Conservation (phyloP, 2,329 filamentous ascomycete genomes). For the Colletotrichum lupini region DNA sequence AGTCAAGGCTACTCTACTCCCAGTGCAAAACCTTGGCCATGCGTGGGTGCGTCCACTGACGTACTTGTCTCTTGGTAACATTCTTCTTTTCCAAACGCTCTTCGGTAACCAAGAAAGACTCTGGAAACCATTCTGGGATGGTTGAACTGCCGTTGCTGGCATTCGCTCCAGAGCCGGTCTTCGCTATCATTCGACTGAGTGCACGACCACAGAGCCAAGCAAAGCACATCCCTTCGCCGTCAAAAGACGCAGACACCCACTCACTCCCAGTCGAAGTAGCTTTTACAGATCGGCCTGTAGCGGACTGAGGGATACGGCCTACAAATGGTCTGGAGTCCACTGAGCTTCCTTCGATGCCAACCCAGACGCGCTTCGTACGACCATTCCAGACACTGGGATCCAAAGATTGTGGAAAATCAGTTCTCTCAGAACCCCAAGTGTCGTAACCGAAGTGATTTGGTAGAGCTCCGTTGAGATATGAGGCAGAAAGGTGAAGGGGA, state of each 20-base stretch:
- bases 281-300: not conserved
- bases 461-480: conserved; percentile 3
- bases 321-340: not conserved
- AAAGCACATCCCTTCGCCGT: not conserved
- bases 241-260: not conserved
- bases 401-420: not conserved
- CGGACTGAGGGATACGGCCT: not conserved
- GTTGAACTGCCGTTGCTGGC: not conserved
- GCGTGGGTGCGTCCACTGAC: not conserved
- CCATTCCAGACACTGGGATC: not conserved
- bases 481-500: not conserved
- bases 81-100: not conserved
- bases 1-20: not conserved
- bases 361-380: not conserved
- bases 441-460: not conserved
- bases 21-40: not conserved
- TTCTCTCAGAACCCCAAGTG: not conserved
- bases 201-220: not conserved
- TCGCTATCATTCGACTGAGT: not conserved
- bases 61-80: not conserved
- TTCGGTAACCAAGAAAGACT: not conserved
- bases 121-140: not conserved
- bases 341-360: not conserved
- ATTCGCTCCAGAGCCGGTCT: not conserved
- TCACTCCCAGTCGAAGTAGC: not conserved